Conservation (phyloP, 495 filamentous ascomycete species). For the Aspergillus campestris region DNA sequence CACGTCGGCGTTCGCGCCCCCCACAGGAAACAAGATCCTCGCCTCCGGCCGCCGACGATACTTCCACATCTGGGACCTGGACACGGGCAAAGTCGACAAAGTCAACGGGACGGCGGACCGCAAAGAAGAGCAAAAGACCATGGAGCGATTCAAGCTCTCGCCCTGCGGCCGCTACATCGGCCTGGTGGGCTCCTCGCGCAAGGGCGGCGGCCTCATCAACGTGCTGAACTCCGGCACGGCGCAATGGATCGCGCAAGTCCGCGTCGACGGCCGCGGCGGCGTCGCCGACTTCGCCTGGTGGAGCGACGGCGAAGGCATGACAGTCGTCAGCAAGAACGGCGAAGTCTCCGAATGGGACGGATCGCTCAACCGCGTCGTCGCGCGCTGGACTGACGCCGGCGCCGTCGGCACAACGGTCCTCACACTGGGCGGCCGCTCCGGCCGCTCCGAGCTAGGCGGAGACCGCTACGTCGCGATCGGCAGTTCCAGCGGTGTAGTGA, state of each 20-base stretch:
- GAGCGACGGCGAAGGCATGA: constrained; percentile 67
- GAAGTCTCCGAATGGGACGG: constrained; percentile 90
- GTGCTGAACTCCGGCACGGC: constrained; percentile 69
- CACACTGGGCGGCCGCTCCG: constrained; percentile 60
- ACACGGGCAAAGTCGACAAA: constrained; percentile 72
- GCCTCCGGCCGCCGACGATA: constrained; percentile 80
- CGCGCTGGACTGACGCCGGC: constrained; percentile 84
- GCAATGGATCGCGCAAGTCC: constrained; percentile 82
- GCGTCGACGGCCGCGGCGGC: constrained; percentile 72
- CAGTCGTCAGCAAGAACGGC: constrained; percentile 73
- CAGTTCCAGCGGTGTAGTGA: constrained; percentile 75
- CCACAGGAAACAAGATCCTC: constrained; percentile 51
- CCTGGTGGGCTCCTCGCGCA: constrained; percentile 63
- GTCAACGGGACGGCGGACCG: constrained; percentile 63
- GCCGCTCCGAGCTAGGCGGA: constrained; percentile 54
- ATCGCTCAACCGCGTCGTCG: constrained; percentile 52
- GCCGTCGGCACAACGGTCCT: constrained; percentile 78
- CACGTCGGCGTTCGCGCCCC: constrained; percentile 63
- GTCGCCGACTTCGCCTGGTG: constrained; percentile 91
- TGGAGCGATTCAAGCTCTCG: constrained; percentile 81
- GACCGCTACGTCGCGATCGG: constrained; percentile 87
- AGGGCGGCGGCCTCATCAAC: constrained; percentile 82
- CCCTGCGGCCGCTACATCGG: constrained; percentile 82
- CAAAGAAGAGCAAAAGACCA: constrained; percentile 72
- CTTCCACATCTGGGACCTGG: constrained; percentile 89